Evolutionary conservation across 441 rosid genomes (phyloP).

Genomic region (Adansonia grandidieri): DNA sequence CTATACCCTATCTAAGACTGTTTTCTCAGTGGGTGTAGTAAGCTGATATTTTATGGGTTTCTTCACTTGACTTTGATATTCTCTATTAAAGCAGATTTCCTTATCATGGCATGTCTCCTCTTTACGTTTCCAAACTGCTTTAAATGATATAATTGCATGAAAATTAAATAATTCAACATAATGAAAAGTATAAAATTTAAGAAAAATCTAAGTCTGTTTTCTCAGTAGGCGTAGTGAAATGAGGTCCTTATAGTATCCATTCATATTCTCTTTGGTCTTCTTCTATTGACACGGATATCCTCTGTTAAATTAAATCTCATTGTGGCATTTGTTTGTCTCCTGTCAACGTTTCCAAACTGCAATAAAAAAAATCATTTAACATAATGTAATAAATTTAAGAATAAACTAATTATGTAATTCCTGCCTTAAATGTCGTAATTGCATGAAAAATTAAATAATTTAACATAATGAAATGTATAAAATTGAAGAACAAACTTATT

Average conservation of each 20-base stretch:
- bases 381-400: constrained; percentile 1
- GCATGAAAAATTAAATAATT: neutral
- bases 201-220: neutral
- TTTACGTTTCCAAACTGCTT: neutral
- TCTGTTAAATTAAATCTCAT: neutral
- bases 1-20: neutral
- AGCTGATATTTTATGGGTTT: neutral
- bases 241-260: neutral
- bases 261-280: neutral
- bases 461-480: neutral
- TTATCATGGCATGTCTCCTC: neutral
- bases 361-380: neutral
- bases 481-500: neutral
- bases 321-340: neutral
- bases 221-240: neutral
- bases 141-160: neutral
- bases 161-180: neutral
- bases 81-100: neutral
- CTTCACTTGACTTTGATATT: neutral
- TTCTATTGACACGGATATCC: neutral
- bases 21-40: neutral
- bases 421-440: neutral
- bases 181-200: neutral
- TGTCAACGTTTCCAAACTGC: neutral
- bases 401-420: neutral